phyloP scores from a whole-genome alignment of 352 stramenopile species.

The Phytophthora pisi region DNA sequence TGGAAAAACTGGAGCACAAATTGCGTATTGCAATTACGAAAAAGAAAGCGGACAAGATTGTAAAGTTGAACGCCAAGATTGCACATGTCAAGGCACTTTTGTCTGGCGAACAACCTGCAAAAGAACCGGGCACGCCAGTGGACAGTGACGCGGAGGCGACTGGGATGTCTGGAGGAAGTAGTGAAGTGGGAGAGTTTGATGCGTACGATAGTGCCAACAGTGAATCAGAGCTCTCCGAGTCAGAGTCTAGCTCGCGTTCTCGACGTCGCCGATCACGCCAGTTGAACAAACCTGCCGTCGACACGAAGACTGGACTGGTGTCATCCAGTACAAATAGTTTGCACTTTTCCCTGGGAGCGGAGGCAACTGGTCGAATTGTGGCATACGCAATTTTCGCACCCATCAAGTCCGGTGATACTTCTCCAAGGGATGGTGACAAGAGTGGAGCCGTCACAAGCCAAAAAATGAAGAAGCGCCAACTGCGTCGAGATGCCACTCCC shows the following conservation, averaged over 20 bases:
- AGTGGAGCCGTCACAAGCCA: slow-evolving; percentile 48
- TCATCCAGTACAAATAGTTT: slow-evolving; percentile 66
- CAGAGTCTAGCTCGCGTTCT: slow-evolving; percentile 45
- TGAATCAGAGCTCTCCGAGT: slow-evolving; percentile 85
- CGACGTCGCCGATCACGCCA: slow-evolving; percentile 38
- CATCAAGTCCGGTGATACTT: slow-evolving; percentile 34
- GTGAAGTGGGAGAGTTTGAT: slow-evolving; percentile 41
- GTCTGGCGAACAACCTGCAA: slow-evolving; percentile 72
- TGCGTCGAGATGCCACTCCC: slow-evolving; percentile 73
- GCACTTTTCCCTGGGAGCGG: slow-evolving; percentile 83
- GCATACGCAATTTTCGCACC: slow-evolving; percentile 79
- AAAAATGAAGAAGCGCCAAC: slow-evolving; percentile 72
- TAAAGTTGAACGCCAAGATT: slow-evolving; percentile 86
- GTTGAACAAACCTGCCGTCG: slow-evolving; percentile 29
- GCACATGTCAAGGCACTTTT: slow-evolving; percentile 77
- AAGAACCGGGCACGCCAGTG: slow-evolving; percentile 40
- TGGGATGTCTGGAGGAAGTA: slow-evolving; percentile 35
- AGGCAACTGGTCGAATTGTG: slow-evolving; percentile 83
- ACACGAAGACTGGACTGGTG: slow-evolving; percentile 34
- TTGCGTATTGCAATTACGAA: slow-evolving; percentile 89
- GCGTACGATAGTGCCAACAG: slow-evolving; percentile 85
- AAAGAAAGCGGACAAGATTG: slow-evolving; percentile 91
- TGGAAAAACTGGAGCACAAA: slow-evolving; percentile 92
- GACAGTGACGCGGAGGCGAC: slow-evolving; percentile 48
- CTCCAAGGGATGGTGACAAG: slow-evolving; percentile 28